Conservation (phyloP, 495 filamentous ascomycete species). For the Letharia lupina region DNA sequence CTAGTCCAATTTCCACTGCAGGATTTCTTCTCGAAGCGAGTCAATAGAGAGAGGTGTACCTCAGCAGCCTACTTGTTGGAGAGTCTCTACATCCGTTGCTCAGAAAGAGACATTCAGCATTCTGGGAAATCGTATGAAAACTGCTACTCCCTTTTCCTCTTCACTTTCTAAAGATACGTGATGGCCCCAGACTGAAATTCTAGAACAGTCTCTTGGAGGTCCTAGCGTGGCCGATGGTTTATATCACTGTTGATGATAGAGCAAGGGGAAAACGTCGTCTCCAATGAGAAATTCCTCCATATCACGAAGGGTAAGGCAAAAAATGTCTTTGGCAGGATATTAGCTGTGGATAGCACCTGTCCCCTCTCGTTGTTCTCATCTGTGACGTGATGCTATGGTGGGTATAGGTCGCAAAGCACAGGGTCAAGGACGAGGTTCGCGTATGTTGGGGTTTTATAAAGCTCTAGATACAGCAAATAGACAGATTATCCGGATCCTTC, state of each 20-base stretch:
- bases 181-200: neutral
- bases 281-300: neutral
- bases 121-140: neutral
- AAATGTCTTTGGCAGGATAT: neutral
- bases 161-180: neutral
- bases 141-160: neutral
- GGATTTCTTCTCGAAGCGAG: neutral
- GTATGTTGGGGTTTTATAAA: neutral
- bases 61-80: neutral
- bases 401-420: neutral
- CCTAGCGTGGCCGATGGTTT: neutral
- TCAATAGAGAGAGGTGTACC: neutral
- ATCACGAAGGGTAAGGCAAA: neutral
- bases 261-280: neutral
- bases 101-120: neutral
- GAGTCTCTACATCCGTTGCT: neutral
- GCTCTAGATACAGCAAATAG: neutral
- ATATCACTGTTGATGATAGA: neutral
- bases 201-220: neutral
- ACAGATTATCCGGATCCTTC: neutral
- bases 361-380: neutral
- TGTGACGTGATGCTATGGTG: neutral
- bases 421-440: neutral
- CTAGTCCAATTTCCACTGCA: neutral
- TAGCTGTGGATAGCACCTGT: neutral